phyloP scores from a whole-genome alignment of 371 early-diverging fungal species.

The Modicella reniformis region DNA sequence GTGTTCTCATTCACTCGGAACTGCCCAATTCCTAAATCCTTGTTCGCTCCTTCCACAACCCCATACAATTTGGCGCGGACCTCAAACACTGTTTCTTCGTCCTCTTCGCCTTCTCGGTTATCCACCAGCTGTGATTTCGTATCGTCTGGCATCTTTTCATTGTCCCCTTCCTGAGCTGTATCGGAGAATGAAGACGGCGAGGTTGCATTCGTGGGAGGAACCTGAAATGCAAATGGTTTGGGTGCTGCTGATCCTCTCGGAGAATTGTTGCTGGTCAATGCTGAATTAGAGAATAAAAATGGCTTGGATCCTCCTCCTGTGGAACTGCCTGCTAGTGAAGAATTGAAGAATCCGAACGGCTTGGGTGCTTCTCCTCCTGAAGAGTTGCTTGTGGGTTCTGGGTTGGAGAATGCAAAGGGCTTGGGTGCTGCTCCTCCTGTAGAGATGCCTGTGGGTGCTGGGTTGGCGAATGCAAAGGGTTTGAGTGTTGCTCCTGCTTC shows the following conservation, averaged over 20 bases:
- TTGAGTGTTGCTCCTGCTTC: neutral
- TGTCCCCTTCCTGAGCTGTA: conserved; percentile 5
- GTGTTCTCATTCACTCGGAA: conserved; percentile 46
- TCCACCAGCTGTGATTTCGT: conserved; percentile 41
- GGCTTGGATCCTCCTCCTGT: too few species aligned
- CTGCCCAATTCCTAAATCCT: conserved; percentile 44
- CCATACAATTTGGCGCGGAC: conserved; percentile 37
- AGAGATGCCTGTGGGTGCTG: conserved; percentile 2
- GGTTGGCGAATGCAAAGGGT: neutral
- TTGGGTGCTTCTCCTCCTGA: conserved; percentile 3
- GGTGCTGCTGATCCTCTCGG: neutral
- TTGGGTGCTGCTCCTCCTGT: conserved; percentile 25
- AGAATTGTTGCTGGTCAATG: too few species aligned
- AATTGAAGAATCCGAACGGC: neutral
- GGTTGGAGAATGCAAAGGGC: conserved; percentile 27
- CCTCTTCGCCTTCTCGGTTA: conserved; percentile 43
- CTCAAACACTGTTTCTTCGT: conserved; percentile 41
- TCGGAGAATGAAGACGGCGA: neutral
- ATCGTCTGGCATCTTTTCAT: conserved; percentile 39
- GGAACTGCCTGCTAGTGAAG: neutral
- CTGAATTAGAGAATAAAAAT: too few species aligned
- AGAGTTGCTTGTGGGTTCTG: conserved; percentile 3
- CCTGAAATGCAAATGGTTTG: conserved; percentile 24
- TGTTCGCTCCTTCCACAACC: conserved; percentile 8
- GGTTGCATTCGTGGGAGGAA: conserved; percentile 4